These are phyloP conservation scores for Aspergillus pseudoviridinutans DNA, from an alignment of 2,329 filamentous ascomycete species.

Conservation along the genomic window DNA sequence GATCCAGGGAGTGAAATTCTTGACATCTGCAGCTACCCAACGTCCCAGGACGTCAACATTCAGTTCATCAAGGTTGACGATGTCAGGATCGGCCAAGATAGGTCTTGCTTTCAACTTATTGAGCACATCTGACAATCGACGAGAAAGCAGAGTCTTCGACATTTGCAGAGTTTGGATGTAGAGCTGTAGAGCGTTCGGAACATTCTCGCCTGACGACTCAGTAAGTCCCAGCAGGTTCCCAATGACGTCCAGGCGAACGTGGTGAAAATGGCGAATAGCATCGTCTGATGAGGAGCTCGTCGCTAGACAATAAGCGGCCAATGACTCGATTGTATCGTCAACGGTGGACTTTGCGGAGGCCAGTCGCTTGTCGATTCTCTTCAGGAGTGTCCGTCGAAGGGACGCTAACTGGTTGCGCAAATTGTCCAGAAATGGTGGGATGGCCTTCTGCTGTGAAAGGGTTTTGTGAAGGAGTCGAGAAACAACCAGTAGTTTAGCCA, in stretches of 20 bases:
- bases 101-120: slow-evolving; percentile 64
- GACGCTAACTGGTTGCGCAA: slow-evolving; percentile 61
- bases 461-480: slow-evolving; percentile 71
- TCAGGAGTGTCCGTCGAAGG: slow-evolving; percentile 62
- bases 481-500: slow-evolving; percentile 71
- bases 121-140: slow-evolving; percentile 66
- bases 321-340: slow-evolving; percentile 61
- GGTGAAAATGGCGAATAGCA: slow-evolving; percentile 72
- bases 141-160: slow-evolving; percentile 71
- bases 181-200: slow-evolving; percentile 64
- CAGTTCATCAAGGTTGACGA: slow-evolving; percentile 65
- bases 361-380: slow-evolving; percentile 57
- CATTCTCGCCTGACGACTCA: slow-evolving; percentile 46
- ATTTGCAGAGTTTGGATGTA: slow-evolving; percentile 75
- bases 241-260: slow-evolving; percentile 67
- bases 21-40: slow-evolving; percentile 80
- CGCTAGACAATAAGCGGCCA: slow-evolving; percentile 77
- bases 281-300: slow-evolving; percentile 77
- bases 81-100: slow-evolving; percentile 66
- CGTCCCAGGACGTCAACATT: slow-evolving; percentile 71
- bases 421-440: slow-evolving; percentile 55
- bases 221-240: slow-evolving; percentile 55
- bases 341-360: slow-evolving; percentile 42
- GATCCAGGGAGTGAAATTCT: slow-evolving; percentile 81
- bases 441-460: slow-evolving; percentile 52